Base-by-base conservation (phyloP, 768 basidiomycete species). In the Podaxis sp. region DNA sequence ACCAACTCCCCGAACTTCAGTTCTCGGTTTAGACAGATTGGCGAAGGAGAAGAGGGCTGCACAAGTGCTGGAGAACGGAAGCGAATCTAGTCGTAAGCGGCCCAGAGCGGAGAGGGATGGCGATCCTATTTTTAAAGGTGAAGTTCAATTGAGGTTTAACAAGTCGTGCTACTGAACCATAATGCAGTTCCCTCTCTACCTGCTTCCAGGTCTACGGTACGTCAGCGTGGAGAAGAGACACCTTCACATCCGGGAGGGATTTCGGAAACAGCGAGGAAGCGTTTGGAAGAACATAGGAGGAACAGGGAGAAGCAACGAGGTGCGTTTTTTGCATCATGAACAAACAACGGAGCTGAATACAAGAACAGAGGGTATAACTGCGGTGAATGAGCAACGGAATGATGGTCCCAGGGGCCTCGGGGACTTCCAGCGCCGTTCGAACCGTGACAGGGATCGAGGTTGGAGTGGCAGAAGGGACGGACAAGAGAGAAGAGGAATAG, bases 201-300 rank as follows among this genome's bases (percentile, higher is more conserved):
- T 61, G 76, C 77, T 36, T 67, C 71, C 13, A 79, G 83, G 50
- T 72, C 76, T n/a, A 85, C 88, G 67, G 69, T 80, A 2, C 83
- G 96, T 4, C 86, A 90, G 62, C 78, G 90, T 61, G 91, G 87
- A 0, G 89, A 90, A 65, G 96, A 97, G 65, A 98, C 96, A 0
- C 96, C 96, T 0, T 96, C 95, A 18, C 91, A 95, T 69, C 88
- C 92, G 2, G 90, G 92, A 38, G 96, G 96, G 14, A 76, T 99
- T 18, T 91, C 93, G 0, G 90, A 92, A 27, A 75, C 77, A 0
- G 93, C 88, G 13, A 78, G 88, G 18, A 78, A 81, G 64, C 75
- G 83, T 61, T 73, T 98, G 28, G 93, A 95, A 59, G 95, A 95
- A 64, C 75, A 93, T 67, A 80, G 90, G 61, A 80, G 79, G 62